Base-by-base conservation (phyloP, 2,329 filamentous ascomycete species). In the Epichloe sibirici region DNA sequence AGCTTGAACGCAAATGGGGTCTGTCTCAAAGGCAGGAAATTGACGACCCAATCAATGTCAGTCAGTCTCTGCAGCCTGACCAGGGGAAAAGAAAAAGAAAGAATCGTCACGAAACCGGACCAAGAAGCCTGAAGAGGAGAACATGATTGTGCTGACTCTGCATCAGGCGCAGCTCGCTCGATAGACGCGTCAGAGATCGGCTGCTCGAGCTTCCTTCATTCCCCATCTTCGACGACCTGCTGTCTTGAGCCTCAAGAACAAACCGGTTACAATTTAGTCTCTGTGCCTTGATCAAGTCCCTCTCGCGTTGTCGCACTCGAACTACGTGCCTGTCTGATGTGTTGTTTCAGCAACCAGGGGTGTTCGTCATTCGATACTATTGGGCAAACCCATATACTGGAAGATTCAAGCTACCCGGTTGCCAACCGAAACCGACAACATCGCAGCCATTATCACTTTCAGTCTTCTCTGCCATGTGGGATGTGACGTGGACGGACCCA, bases 401-500 rank as follows among this genome's bases (percentile, higher is more conserved):
- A 34, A 47, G 13, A n/a, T 5, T 28, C 43, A 23, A 23, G 17
- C 21, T 44, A 31, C 28, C 9, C 38, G 12, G n/a, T 48, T 17
- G 34, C 34, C 17, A 46, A 40, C 28, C 35, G 34, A 51, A 39
- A 40, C 42, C 45, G 21, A 46, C 15, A n/a, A 35, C 17, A 12
- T 13, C 45, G 9, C 52, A 51, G 34, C 15, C 34, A 45, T 15
- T 25, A 12, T 12, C 34, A 25, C 34, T 12, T 39, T n/a, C 43
- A n/a, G n/a, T 43, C 13, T 17, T 35, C 42, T 52, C 47, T 63
- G 53, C 48, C 45, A 82, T 82, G 78, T 81, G 79, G 61, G 77
- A 81, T 61, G 74, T 81, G 35, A 66, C 78, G 46, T 82, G 78
- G 78, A 76, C 76, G 4, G 78, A 81, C 53, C 75, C 74, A 23